Conservation (phyloP, 352 stramenopile species). For the Blastocystis sp. region DNA sequence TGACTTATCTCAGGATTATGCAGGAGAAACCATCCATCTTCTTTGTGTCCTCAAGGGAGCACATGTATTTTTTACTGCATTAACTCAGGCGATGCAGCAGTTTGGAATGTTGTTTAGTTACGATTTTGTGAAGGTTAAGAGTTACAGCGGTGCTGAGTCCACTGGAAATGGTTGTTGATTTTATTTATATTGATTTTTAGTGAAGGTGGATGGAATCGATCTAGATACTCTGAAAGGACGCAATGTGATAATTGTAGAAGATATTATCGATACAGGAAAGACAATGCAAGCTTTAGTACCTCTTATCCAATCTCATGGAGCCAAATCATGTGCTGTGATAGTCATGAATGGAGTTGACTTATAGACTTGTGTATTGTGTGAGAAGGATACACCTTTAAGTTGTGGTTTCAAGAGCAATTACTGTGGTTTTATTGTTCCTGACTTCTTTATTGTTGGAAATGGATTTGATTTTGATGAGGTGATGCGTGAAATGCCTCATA, state of each 20-base stretch:
- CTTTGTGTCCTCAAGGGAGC: constrained; percentile 83
- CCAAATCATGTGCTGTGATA: constrained; percentile 81
- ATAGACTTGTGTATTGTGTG: constrained; percentile 75
- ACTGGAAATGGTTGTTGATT: constrained; percentile 76
- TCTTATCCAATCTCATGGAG: constrained; percentile 78
- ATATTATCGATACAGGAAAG: constrained; percentile 94
- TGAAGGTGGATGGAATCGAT: constrained; percentile 33
- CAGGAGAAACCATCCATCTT: constrained; percentile 83
- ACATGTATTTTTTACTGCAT: constrained; percentile 68
- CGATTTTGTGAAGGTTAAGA: constrained; percentile 90
- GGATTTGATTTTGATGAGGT: constrained; percentile 62
- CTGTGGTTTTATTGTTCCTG: constrained; percentile 89
- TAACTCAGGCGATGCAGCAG: constrained; percentile 65
- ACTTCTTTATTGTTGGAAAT: constrained; percentile 82
- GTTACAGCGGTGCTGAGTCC: constrained; percentile 85
- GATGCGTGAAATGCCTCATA: constrained; percentile 61
- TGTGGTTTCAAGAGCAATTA: constrained; percentile 88
- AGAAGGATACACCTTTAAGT: constrained; percentile 85
- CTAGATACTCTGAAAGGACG: constrained; percentile 1
- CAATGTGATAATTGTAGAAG: constrained; percentile 89
- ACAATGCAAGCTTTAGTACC: constrained; percentile 87
- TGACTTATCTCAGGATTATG: constrained; percentile 83
- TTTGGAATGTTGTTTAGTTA: constrained; percentile 85
- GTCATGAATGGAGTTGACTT: neutral
- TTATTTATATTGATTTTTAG: neutral